Conservation (phyloP, 495 filamentous ascomycete genomes). For the Cenococcum geophilum region DNA sequence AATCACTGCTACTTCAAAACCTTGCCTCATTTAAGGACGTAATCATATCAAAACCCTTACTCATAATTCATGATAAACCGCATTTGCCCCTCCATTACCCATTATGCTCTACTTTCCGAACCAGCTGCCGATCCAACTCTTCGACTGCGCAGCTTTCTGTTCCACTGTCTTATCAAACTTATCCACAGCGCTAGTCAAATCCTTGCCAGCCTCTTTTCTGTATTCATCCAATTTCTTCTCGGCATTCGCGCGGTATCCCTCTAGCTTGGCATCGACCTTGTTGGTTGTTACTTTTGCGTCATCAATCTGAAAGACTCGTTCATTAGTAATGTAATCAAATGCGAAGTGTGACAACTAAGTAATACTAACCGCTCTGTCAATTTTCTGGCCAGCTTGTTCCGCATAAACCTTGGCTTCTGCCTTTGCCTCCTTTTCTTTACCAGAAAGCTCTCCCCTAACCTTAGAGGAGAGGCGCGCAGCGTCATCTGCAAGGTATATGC, state of each 20-base stretch:
- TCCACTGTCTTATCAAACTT: constrained; percentile 34
- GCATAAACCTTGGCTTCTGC: constrained; percentile 47
- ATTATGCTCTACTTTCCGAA: constrained; percentile 27
- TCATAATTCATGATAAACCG: background rate
- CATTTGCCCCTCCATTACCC: background rate
- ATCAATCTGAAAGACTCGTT: constrained; percentile 46
- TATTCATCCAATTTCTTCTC: constrained; percentile 62
- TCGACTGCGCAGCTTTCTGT: constrained; percentile 22
- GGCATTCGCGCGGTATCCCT: constrained; percentile 51
- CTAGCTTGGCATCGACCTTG: constrained; percentile 55
- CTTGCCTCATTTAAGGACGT: background rate
- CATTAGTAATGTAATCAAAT: background rate
- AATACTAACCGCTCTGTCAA: constrained; percentile 4
- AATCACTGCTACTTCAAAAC: background rate
- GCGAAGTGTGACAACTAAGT: background rate
- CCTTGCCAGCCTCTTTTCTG: constrained; percentile 24
- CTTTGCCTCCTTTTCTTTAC: constrained; percentile 46
- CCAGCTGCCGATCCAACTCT: constrained; percentile 34
- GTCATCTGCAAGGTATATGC: constrained; percentile 48
- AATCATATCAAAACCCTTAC: background rate
- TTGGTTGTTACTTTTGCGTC: constrained; percentile 47
- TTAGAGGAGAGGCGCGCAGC: constrained; percentile 56
- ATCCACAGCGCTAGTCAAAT: constrained; percentile 28
- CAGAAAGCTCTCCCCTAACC: constrained; percentile 57
- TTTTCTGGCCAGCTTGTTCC: constrained; percentile 45